A percentile compares a stretch with the other conserved stretches of the same genome.
These are phyloP conservation scores for Leucogyrophana mollusca DNA, from an alignment of 768 basidiomycete species.

Conservation along the genomic window DNA sequence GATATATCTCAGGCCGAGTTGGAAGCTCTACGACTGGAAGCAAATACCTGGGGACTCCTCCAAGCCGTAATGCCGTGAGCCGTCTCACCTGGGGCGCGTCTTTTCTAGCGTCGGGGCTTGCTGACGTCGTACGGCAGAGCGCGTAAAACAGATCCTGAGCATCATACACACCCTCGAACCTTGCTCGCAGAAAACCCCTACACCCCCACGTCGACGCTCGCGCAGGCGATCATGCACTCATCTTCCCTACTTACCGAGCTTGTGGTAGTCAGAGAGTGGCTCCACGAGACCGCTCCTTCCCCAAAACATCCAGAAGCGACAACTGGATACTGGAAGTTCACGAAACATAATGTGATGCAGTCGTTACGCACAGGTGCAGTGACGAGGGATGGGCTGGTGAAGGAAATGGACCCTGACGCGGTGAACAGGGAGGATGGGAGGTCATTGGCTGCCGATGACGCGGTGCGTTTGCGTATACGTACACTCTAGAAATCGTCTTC, in stretches of 20 bases:
- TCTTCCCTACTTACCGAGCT: constrained; percentile 74
- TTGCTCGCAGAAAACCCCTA: constrained; percentile 76
- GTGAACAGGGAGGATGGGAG: constrained; percentile 56
- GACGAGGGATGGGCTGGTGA: constrained; percentile 51
- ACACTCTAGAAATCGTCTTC: neutral
- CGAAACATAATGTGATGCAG: constrained; percentile 73
- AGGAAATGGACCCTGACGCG: constrained; percentile 81
- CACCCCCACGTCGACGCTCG: constrained; percentile 73
- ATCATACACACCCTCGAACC: constrained; percentile 47
- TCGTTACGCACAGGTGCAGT: constrained; percentile 47
- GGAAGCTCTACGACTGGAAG: constrained; percentile 67
- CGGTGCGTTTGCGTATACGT: constrained; percentile 43
- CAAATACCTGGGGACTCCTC: constrained; percentile 79
- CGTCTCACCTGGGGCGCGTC: neutral
- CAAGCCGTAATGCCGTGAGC: constrained; percentile 78
- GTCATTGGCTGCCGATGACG: constrained; percentile 72
- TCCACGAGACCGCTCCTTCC: constrained; percentile 72
- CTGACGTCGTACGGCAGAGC: constrained; percentile 38
- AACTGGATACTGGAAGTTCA: constrained; percentile 84
- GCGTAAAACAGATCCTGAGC: constrained; percentile 59
- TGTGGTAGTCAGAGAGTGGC: constrained; percentile 84
- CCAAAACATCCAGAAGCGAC: constrained; percentile 67
- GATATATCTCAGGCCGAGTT: constrained; percentile 49
- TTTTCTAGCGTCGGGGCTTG: neutral
- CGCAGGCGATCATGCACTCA: constrained; percentile 66